Evolutionary conservation across 768 basidiomycete species (phyloP), one percentile per base, ranked within the genome.

Genomic region (Saitozyma podzolica): DNA sequence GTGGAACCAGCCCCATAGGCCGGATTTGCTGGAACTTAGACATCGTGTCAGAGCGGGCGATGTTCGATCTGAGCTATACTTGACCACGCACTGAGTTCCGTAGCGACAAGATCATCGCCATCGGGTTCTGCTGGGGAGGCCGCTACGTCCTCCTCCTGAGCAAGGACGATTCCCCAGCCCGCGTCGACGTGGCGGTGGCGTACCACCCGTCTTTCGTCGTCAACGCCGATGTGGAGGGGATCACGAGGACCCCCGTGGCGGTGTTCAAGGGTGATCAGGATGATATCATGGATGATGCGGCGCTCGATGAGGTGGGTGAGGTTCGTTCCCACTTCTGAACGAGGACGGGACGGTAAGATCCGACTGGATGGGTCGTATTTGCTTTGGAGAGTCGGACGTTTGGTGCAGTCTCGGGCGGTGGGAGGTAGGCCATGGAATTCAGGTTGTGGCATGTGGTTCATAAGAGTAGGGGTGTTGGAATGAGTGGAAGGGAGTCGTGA

Each of bases 111-210:
- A 66, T 80, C 61, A 75, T 68, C 48, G 70, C 72, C 4, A 67
- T 81, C 19, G 80, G 80, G n/a, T 78, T 78, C 74, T 81, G 80
- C 66, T 80, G 75, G 70, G 80, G 80, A 13, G 80, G 66, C 11
- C 62, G 75, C 64, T 78, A 78, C 54, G 66, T 70, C 42, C 48
- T 63, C 48, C 19, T 19, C 50, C 63, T 73, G 5, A 70, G 69
- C 13, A 67, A 73, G 49, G 68, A 68, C 8, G 62, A 68, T 45
- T 68, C 66, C 3, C 70, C 65, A 0, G 60, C 63, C 42, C 55
- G 53, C 42, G 65, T 75, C 37, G 69, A 68, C 65, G 67, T 67
- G 5, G 75, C 62, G 14, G 73, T 81, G 29, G 68, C 75, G 13
- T 70, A 91, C 63, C 80, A 81, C 61, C 80, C 80, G 17, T 39